phyloP scores from a whole-genome alignment of 768 basidiomycete genomes.

The Xerocomus brunneocitrinus region DNA sequence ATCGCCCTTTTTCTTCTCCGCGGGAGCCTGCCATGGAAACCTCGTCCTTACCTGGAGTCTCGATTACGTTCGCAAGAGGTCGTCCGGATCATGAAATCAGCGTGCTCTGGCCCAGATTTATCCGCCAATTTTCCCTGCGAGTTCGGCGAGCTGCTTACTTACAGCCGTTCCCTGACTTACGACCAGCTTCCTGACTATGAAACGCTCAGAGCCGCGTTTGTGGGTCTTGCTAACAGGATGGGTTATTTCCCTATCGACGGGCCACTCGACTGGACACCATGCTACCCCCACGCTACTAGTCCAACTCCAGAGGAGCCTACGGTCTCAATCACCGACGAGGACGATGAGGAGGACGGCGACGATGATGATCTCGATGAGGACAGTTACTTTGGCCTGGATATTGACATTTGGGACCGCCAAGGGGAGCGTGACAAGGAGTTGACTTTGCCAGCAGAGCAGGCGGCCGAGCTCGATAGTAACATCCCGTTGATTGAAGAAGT shows the following conservation, averaged over 20 bases:
- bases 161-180: neutral
- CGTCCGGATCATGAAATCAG: neutral
- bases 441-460: neutral
- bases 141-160: neutral
- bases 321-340: neutral
- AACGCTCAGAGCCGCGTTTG: neutral
- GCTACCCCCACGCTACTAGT: neutral
- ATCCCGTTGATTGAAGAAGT: neutral
- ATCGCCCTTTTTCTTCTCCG: neutral
- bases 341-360: neutral
- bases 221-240: neutral
- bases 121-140: neutral
- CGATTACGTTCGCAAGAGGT: neutral
- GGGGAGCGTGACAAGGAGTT: neutral
- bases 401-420: neutral
- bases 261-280: neutral
- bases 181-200: neutral
- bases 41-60: neutral
- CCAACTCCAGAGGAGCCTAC: neutral
- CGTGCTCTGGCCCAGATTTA: neutral
- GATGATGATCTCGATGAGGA: neutral
- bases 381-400: neutral
- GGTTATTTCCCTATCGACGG: neutral
- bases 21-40: neutral
- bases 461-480: neutral